phyloP scores from a whole-genome alignment of 2,329 filamentous ascomycete genomes.

The Fusarium sp. region DNA sequence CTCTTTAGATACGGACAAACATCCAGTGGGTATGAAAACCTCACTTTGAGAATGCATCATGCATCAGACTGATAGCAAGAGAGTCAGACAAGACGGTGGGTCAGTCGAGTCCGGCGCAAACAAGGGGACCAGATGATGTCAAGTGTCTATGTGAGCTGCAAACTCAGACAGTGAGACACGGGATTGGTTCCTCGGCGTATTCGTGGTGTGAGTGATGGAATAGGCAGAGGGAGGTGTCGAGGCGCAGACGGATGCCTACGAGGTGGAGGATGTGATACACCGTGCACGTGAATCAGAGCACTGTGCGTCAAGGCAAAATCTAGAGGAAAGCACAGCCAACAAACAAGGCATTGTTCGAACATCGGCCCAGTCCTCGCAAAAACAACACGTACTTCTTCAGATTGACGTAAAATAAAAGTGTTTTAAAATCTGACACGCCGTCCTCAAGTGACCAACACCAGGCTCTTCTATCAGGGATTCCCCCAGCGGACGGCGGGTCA shows the following conservation, averaged over 20 bases:
- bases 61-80: neutral
- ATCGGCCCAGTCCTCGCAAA: neutral
- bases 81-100: neutral
- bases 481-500: neutral
- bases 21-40: conserved; percentile 57
- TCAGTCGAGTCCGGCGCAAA: neutral
- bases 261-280: neutral
- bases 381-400: neutral
- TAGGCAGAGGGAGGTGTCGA: neutral
- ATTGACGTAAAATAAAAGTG: neutral
- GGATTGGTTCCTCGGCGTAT: neutral
- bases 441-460: neutral
- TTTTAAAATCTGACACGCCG: neutral
- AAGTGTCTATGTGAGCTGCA: neutral
- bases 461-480: neutral
- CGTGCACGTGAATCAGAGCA: neutral
- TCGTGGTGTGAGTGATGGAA: neutral
- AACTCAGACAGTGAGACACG: neutral
- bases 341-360: neutral
- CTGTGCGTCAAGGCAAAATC: neutral
- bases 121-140: neutral
- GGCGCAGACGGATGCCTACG: neutral
- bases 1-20: conserved; percentile 48
- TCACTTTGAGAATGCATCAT: conserved; percentile 29
- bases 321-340: neutral